These are phyloP conservation scores for Castanea sativa DNA, from an alignment of 306 rosid genomes.

Conservation along the genomic window DNA sequence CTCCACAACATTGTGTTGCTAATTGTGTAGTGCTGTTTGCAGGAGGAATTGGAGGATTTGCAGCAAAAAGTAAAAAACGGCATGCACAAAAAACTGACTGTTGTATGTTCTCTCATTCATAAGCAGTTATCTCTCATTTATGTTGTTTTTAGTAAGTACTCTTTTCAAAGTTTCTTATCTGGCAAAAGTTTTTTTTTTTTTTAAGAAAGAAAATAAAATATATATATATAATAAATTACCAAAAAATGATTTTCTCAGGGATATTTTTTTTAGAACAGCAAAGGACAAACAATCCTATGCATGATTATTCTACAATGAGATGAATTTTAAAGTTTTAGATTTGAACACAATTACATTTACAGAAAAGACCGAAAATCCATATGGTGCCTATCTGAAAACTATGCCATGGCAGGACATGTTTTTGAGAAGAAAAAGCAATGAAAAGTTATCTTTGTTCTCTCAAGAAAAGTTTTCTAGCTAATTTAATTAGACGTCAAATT, in stretches of 20 bases:
- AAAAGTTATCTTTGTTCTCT: background rate
- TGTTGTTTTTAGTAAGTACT: background rate
- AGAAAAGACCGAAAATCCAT: background rate
- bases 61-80: conserved; percentile 41
- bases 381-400: background rate
- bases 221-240: background rate
- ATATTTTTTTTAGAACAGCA: background rate
- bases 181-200: too few species aligned
- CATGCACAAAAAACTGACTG: conserved; percentile 41
- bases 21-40: conserved; percentile 25
- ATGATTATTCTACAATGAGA: background rate
- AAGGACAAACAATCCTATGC: background rate
- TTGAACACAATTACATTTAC: background rate
- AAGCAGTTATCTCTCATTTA: too few species aligned
- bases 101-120: conserved; percentile 45
- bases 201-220: background rate
- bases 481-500: background rate
- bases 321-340: background rate
- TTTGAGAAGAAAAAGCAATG: background rate
- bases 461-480: background rate
- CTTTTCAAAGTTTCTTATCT: background rate
- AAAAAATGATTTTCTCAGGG: background rate
- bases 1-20: conserved; percentile 3
- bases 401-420: background rate
- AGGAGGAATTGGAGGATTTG: conserved; percentile 73